Evolutionary conservation across 2,329 filamentous ascomycete species (phyloP).

Genomic region (Exophiala bonariae): DNA sequence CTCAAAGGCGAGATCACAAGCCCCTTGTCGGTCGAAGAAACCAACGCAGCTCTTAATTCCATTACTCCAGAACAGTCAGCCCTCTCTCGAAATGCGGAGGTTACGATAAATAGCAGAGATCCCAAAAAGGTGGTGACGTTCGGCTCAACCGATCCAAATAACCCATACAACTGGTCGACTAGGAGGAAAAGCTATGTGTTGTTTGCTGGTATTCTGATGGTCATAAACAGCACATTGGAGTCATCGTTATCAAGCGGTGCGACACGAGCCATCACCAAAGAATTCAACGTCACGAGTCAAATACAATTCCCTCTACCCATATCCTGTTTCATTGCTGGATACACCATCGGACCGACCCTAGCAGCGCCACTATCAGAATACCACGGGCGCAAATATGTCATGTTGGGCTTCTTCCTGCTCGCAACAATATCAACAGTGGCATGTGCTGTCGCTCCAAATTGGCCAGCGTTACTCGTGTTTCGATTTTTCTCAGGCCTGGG

Average conservation of each 20-base stretch:
- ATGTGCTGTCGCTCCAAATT: conserved; percentile 45
- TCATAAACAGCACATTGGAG: conserved; percentile 40
- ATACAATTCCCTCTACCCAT: conserved; percentile 40
- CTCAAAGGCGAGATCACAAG: no score
- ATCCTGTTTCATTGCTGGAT: conserved; percentile 42
- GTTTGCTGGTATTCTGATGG: conserved; percentile 36
- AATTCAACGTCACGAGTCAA: conserved; percentile 30
- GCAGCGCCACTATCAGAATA: conserved; percentile 46
- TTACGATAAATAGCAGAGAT: conserved; percentile 5
- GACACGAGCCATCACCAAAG: conserved; percentile 36
- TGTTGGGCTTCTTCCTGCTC: conserved; percentile 52
- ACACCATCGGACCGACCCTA: conserved; percentile 42
- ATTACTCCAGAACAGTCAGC: no score
- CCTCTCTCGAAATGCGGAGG: not conserved
- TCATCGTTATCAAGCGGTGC: conserved; percentile 41
- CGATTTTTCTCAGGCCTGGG: conserved; percentile 43
- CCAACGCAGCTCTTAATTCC: no score
- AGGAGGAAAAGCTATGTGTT: conserved; percentile 38
- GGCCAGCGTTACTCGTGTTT: conserved; percentile 42
- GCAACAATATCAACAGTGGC: conserved; percentile 42
- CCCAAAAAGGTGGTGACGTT: conserved; percentile 26
- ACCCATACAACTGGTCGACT: conserved; percentile 30
- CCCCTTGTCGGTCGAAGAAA: no score
- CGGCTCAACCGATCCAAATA: conserved; percentile 23
- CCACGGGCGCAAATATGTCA: conserved; percentile 39